These are phyloP conservation scores for Microstegium vimineum DNA, from an alignment of 176 grass and related monocot species.

Conservation along the genomic window DNA sequence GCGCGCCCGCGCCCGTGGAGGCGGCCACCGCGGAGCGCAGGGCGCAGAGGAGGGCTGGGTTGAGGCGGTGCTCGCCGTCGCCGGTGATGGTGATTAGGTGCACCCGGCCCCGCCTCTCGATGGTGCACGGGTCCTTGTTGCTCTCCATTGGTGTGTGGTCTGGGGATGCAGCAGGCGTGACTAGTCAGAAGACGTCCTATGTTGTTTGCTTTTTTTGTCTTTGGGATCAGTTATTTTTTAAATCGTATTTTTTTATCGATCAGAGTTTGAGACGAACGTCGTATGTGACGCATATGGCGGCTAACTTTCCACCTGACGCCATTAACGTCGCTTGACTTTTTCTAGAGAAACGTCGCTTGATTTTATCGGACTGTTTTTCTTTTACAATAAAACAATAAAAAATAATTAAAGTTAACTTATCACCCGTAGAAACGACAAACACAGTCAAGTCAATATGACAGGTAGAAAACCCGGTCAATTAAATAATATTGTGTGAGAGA, in stretches of 20 bases:
- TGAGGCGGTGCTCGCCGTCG: conserved; percentile 50
- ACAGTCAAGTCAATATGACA: no score
- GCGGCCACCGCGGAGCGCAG: conserved; percentile 30
- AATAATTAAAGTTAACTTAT: no score
- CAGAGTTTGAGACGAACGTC: neutral
- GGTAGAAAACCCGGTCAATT: no score
- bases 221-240: neutral
- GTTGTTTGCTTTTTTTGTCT: neutral
- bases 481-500: no score
- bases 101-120: conserved; percentile 47
- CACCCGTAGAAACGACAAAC: no score
- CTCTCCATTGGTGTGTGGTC: neutral
- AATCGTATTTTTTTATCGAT: neutral
- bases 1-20: conserved; percentile 12
- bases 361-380: no score
- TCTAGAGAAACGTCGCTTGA: no score
- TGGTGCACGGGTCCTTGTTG: conserved; percentile 27
- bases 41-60: conserved; percentile 29
- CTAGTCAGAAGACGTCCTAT: neutral
- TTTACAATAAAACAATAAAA: no score
- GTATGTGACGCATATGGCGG: neutral
- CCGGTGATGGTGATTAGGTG: conserved; percentile 50
- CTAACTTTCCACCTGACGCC: neutral
- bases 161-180: neutral
- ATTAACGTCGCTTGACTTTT: no score